Conservation (phyloP, 2,329 filamentous ascomycete genomes). For the Exophiala spinifera region DNA sequence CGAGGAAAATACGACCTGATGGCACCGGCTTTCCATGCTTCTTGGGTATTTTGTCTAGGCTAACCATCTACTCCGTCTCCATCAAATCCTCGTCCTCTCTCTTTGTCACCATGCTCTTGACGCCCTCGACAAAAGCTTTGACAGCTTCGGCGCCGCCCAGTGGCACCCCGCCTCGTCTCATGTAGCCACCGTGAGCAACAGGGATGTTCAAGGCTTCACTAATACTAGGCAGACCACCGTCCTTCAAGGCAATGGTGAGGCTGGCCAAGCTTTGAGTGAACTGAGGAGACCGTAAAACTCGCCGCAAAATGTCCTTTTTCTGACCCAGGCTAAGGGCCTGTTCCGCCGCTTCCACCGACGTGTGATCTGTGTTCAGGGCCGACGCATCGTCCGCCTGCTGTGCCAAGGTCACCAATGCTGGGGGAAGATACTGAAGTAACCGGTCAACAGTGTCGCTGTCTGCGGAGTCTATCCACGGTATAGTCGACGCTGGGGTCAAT, state of each 20-base stretch:
- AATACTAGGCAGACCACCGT: conserved; percentile 86
- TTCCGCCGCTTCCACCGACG: conserved; percentile 68
- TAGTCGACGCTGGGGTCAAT: conserved; percentile 71
- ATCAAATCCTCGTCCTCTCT: conserved; percentile 38
- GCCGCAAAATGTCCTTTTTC: conserved; percentile 76
- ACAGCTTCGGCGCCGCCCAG: conserved; percentile 85
- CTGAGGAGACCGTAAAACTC: conserved; percentile 83
- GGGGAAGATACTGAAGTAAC: conserved; percentile 74
- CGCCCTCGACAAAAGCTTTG: conserved; percentile 84
- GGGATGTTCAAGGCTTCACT: conserved; percentile 79
- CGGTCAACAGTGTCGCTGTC: conserved; percentile 65
- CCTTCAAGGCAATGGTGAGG: conserved; percentile 80
- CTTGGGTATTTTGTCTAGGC: no score
- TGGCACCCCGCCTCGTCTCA: conserved; percentile 74
- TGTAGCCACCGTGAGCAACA: conserved; percentile 79
- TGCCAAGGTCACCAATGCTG: conserved; percentile 71
- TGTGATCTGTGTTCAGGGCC: conserved; percentile 64
- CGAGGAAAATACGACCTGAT: no score
- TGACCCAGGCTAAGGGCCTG: conserved; percentile 68
- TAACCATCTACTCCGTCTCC: conserved; percentile 38
- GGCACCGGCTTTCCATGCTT: no score
- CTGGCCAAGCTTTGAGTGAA: conserved; percentile 82
- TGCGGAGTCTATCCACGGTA: conserved; percentile 70
- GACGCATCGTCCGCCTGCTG: conserved; percentile 62
- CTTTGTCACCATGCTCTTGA: conserved; percentile 67